phyloP scores from a whole-genome alignment of 352 stramenopile genomes.

The Elongisporangium undulatum region DNA sequence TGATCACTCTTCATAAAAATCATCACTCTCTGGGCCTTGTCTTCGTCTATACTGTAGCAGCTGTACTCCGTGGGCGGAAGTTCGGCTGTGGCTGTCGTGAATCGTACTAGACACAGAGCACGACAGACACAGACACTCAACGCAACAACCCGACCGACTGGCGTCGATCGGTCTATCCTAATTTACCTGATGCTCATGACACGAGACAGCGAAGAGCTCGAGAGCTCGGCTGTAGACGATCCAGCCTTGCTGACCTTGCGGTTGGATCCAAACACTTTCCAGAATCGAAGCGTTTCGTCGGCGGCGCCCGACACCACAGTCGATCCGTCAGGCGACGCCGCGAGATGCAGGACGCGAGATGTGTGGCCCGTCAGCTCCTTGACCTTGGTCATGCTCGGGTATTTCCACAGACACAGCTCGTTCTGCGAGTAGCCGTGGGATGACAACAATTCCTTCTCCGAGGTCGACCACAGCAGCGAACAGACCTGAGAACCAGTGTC shows the following conservation, averaged over 20 bases:
- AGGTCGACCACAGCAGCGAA: constrained; percentile 92
- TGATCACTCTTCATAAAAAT: constrained; percentile 21
- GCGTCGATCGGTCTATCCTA: neutral
- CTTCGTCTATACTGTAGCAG: constrained; percentile 13
- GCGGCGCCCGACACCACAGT: constrained; percentile 97
- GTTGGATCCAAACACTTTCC: constrained; percentile 96
- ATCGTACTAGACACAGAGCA: neutral
- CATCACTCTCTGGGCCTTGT: constrained; percentile 16
- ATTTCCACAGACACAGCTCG: constrained; percentile 98
- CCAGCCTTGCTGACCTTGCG: constrained; percentile 65
- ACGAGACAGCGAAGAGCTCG: constrained; percentile 63
- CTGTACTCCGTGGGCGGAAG: neutral
- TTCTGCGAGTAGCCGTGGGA: constrained; percentile 98
- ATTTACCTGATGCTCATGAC: constrained; percentile 83
- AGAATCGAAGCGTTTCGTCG: constrained; percentile 99
- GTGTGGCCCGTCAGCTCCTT: constrained; percentile 98
- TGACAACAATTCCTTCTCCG: constrained; percentile 94
- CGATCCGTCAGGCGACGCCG: constrained; percentile 94
- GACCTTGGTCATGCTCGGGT: constrained; percentile 97
- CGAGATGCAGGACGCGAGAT: constrained; percentile 95
- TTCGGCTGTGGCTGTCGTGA: neutral
- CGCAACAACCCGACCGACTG: neutral
- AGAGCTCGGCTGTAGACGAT: constrained; percentile 44
- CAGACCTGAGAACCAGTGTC: constrained; percentile 98
- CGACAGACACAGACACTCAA: constrained; percentile 6